A percentile compares a stretch with the other conserved stretches of the same genome.
Evolutionary conservation across 805 yeast genomes (phyloP).

Genomic region (Wickerhamiella spandovensis): DNA sequence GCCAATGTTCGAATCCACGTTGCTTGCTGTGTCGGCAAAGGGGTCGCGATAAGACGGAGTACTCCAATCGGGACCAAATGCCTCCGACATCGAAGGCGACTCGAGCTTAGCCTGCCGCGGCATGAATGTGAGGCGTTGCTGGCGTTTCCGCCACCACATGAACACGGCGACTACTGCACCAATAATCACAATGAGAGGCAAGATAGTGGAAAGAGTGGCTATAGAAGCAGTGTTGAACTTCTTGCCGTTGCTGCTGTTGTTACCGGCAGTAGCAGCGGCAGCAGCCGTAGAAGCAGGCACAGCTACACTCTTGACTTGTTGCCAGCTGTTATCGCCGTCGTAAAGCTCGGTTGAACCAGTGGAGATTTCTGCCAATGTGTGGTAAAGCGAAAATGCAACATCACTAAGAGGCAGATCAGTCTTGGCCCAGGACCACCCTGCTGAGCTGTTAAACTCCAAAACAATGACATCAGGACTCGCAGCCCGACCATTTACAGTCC

Average conservation of each 20-base stretch:
- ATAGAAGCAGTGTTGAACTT: conserved; percentile 24
- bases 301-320: conserved; percentile 2
- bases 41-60: background rate
- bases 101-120: conserved; percentile 9
- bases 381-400: conserved; percentile 12
- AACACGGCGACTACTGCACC: conserved; percentile 24
- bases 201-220: conserved; percentile 35
- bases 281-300: conserved; percentile 14
- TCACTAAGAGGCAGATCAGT: conserved; percentile 3
- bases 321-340: background rate
- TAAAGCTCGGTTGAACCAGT: background rate
- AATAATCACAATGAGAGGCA: conserved; percentile 30
- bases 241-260: conserved; percentile 14
- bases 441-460: conserved; percentile 27
- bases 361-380: conserved; percentile 4
- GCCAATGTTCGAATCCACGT: background rate
- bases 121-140: conserved; percentile 13
- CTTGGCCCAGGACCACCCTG: conserved; percentile 33
- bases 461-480: conserved; percentile 34
- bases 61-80: background rate
- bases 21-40: background rate
- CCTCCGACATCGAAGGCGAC: conserved; percentile 4
- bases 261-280: conserved; percentile 9
- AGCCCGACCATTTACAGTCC: conserved; percentile 30
- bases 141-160: conserved; percentile 18